Base-by-base conservation (phyloP, 768 basidiomycete species). In the Boletus subparvulus region DNA sequence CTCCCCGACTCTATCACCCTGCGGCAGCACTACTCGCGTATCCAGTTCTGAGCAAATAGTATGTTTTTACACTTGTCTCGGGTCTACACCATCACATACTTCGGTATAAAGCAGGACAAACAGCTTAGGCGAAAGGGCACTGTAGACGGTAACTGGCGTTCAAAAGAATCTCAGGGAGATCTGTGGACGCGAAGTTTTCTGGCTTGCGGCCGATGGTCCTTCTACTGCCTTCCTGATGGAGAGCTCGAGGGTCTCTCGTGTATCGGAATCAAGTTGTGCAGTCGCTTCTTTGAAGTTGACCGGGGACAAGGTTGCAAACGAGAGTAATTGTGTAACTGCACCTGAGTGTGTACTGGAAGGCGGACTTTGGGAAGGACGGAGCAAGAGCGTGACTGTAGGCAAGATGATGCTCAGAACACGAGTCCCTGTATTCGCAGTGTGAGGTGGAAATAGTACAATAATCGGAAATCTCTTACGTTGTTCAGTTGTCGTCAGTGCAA, bases 271-370 rank as follows among this genome's bases (percentile, higher is more conserved):
- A 21, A 98, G 77, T 47, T 80, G 84, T 10, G 75, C 79, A 3
- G 90, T 87, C 1, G 89, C 92, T 44, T 93, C 91, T 69, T 91
- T 93, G 81, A 98, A 98, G 13, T 88, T 82, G 5, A 74, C 68
- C 0, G 95, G 89, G 4, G 86, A 83, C 0, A 80, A 73, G 1
- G 88, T 80, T 0, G 94, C 94, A 55, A 91, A 86, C 2, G 78
- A 72, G 30, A 98, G 72, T 1, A 97, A 70, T 49, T 92, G 87
- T 3, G 80, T 69, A 21, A 91, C 78, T 3, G 85, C 84, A 56
- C 85, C 81, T 0, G 78, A 64, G 50, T 86, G 85, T 8, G 86
- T 63, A 0, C 76, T 73, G 0, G 80, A 67, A 3, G 80, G 69
- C 0, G 79, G 67, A 13, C 68, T 65, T 53, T 74, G 75, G 9